These are phyloP conservation scores for Ogataea allantospora DNA, from an alignment of 805 yeast genomes.

Conservation along the genomic window DNA sequence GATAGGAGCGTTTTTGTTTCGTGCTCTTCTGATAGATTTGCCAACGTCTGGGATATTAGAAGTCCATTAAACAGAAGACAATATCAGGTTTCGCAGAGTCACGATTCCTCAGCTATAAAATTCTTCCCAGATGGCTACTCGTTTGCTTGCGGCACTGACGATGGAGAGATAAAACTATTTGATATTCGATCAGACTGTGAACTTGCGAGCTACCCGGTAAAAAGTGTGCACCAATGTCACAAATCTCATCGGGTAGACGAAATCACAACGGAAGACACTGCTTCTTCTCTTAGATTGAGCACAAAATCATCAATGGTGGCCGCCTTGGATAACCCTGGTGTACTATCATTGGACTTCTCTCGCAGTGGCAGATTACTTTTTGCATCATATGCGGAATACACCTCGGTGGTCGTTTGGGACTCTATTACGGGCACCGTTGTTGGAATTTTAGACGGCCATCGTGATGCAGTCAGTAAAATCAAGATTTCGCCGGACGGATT, in stretches of 20 bases:
- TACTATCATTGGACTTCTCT: slow-evolving; percentile 70
- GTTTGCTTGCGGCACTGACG: slow-evolving; percentile 76
- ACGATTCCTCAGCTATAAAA: slow-evolving; percentile 61
- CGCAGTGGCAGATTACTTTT: slow-evolving; percentile 71
- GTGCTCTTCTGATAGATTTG: slow-evolving; percentile 68
- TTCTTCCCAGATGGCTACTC: slow-evolving; percentile 71
- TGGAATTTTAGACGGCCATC: slow-evolving; percentile 65
- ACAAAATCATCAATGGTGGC: slow-evolving; percentile 30
- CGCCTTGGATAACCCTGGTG: slow-evolving; percentile 61
- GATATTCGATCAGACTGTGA: slow-evolving; percentile 79
- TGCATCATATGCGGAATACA: slow-evolving; percentile 68
- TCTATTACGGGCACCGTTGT: slow-evolving; percentile 60
- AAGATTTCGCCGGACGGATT: slow-evolving; percentile 69
- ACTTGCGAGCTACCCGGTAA: slow-evolving; percentile 44
- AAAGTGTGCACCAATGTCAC: slow-evolving; percentile 10
- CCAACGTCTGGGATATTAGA: slow-evolving; percentile 65
- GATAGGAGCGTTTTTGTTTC: slow-evolving; percentile 46
- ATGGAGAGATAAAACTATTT: slow-evolving; percentile 64
- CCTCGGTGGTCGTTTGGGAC: slow-evolving; percentile 77
- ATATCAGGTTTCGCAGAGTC: slow-evolving; percentile 49
- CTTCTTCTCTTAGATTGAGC: slow-evolving; percentile 23
- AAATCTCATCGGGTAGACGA: slow-evolving; percentile 14
- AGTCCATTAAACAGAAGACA: slow-evolving; percentile 38
- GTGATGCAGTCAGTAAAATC: slow-evolving; percentile 60
- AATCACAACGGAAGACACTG: slow-evolving; percentile 15